Evolutionary conservation across 352 stramenopile genomes (phyloP), one percentile per base, ranked within the genome.

Genomic region (Saprolegnia parasitica): DNA sequence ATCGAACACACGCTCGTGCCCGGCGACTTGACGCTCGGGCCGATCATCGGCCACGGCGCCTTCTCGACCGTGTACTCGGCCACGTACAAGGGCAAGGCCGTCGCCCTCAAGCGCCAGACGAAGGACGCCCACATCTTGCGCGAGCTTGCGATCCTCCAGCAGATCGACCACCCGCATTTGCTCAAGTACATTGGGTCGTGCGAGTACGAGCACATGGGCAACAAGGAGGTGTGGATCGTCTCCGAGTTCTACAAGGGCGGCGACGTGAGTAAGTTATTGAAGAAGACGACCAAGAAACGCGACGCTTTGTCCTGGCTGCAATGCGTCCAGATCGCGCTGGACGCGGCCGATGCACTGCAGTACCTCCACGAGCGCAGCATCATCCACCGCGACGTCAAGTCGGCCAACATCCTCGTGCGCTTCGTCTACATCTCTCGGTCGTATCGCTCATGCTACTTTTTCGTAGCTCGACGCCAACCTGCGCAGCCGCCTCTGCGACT

Each of bases 301-400:
- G 73, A 74, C 39, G 5, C 64, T 1, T 63, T 89, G 26, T 83
- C 85, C 24, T 95, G 87, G 87, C 61, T 75, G 11, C 58, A 76
- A 16, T 79, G 90, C 52, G 72, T 80, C 15, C 83, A 81, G 47
- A 89, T 93, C 52, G 86, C 84, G 15, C 73, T 93, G 26, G 87
- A 96, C 56, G 77, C 86, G 6, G 93, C 96, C 0, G 78, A 88
- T 57, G 96, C 94, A 67, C 92, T 99, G 64, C 83, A 91, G 57
- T 99, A 99, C 78, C 75, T 99, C 62, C 97, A 99, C 78, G 78
- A 80, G 50, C 77, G 78, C 37, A 75, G 79, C 60, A 84, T 93
- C 65, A 87, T 95, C 64, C 87, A 95, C 58, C 80, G 87, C 15
- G 87, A 95, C 71, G 91, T 95, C 72, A 95, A 95, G 73, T 90